phyloP scores from a whole-genome alignment of 257 asterid species.

The Capsicum pubescens region DNA sequence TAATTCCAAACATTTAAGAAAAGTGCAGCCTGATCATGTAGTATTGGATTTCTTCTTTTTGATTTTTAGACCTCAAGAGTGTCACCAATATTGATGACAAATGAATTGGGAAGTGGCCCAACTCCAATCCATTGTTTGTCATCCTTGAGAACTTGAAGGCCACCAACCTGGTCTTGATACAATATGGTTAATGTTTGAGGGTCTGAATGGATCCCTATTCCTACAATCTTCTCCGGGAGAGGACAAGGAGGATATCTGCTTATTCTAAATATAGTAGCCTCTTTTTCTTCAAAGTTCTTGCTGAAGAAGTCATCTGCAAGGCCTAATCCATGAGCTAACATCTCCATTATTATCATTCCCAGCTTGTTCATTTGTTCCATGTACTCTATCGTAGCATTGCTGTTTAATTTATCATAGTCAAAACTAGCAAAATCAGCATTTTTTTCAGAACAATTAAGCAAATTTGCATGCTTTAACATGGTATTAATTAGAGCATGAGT shows the following conservation, averaged over 20 bases:
- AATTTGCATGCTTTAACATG: not conserved
- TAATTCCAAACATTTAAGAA: not conserved
- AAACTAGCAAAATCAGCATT: not conserved
- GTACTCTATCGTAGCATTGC: constrained; percentile 36
- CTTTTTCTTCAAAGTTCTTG: constrained; percentile 32
- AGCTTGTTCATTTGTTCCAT: constrained; percentile 38
- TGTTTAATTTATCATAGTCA: constrained; percentile 11
- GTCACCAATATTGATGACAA: constrained; percentile 42
- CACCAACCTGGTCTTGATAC: constrained; percentile 37
- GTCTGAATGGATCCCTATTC: constrained; percentile 40
- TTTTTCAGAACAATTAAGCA: not conserved
- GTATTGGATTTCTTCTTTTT: not conserved
- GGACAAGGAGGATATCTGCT: constrained; percentile 39
- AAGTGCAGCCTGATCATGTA: not conserved
- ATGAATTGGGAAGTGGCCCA: constrained; percentile 33
- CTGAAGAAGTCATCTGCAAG: constrained; percentile 35
- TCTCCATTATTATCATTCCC: constrained; percentile 35
- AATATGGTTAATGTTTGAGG: constrained; percentile 39
- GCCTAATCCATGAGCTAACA: constrained; percentile 42
- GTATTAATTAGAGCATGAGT: not conserved
- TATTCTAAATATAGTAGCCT: constrained; percentile 30
- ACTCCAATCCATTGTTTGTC: constrained; percentile 34
- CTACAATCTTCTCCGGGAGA: constrained; percentile 33
- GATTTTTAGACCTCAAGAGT: constrained; percentile 35
- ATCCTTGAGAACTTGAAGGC: constrained; percentile 38